Evolutionary conservation across 1,284 basidiomycete species (phyloP), one percentile per base, ranked within the genome.

Genomic region (Pisolithus thermaeus): DNA sequence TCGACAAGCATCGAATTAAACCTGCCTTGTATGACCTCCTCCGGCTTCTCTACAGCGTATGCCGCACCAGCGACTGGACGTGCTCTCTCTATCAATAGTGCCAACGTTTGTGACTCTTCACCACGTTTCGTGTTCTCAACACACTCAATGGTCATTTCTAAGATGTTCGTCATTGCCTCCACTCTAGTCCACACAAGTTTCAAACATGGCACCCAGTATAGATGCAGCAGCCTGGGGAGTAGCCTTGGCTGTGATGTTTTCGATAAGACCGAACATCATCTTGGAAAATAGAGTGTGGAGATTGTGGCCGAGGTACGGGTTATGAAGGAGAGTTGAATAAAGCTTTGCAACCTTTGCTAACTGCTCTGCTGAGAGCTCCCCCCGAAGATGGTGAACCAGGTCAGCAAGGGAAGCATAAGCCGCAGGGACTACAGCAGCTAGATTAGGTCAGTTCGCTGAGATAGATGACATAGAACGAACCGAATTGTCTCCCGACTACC

Each of bases 201-300:
- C 87, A 55, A 98, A 78, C 68, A 98, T 85, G 46, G 81, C 78
- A 44, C 74, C 75, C 35, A 97, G 71, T 32, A 94, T 74, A 52
- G 78, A 76, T 4, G 81, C 79, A 4, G 90, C 84, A 28, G 75
- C 84, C 52, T 80, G 77, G 30, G 80, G 73, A 12, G 84, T 80
- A 45, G 87, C 87, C 69, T 94, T 93, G 42, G 75, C 69, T 18
- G 87, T 72, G 49, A 97, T 87, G 42, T 85, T 83, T 57, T 99
- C 97, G 49, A 92, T 81, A 35, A 97, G 78, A 56, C 89, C 92
- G 63, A 93, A 90, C 61, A 98, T 84, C 68, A 97, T 85, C 71
- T 98, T 99, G 55, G 90, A 89, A 58, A 92, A 94, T 71, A 98
- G 81, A 14, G 91, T 91, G 66, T 98, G 94, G 37, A 96, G 84